Percentiles rank a stretch among this genome's conserved stretches.
Conservation (phyloP, 441 rosid genomes). For the Adansonia gregorii region DNA sequence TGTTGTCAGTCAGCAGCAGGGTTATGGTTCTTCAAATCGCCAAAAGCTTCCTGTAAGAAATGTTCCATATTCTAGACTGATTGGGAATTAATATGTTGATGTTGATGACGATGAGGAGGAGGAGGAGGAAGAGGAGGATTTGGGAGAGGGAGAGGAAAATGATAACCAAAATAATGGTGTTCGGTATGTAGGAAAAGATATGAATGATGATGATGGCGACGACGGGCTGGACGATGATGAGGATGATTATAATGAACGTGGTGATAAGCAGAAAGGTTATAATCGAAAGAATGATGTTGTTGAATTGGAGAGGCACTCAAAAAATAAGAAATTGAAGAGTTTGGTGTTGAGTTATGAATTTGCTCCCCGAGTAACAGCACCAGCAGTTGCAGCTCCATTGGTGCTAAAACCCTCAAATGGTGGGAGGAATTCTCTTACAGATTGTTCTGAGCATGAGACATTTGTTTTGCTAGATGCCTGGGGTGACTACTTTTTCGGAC, state of each 20-base stretch:
- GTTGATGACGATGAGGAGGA: conserved; percentile 50
- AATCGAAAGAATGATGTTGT: conserved; percentile 32
- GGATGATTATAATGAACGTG: conserved; percentile 37
- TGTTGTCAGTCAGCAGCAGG: conserved; percentile 43
- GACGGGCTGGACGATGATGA: conserved; percentile 28
- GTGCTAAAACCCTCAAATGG: conserved; percentile 53
- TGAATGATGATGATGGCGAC: conserved; percentile 43
- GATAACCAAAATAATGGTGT: conserved; percentile 45
- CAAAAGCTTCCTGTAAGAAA: conserved; percentile 62
- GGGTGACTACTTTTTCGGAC: conserved; percentile 83
- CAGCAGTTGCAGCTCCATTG: conserved; percentile 33
- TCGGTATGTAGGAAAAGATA: conserved; percentile 37
- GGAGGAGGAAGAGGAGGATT: conserved; percentile 48
- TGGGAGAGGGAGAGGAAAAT: conserved; percentile 45
- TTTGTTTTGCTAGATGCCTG: conserved; percentile 82
- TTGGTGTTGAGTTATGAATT: conserved; percentile 75
- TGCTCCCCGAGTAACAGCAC: conserved; percentile 65
- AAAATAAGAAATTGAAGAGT: conserved; percentile 76
- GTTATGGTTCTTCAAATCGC: conserved; percentile 51
- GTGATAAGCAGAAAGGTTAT: conserved; percentile 35
- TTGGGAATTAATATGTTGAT: conserved; percentile 35
- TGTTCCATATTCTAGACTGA: conserved; percentile 40
- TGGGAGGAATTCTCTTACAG: conserved; percentile 65
- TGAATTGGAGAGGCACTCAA: conserved; percentile 58
- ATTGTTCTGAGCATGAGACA: conserved; percentile 90